These are phyloP conservation scores for Cryptosporidium meleagridis DNA, from an alignment of 169 alveolate species.

Conservation along the genomic window DNA sequence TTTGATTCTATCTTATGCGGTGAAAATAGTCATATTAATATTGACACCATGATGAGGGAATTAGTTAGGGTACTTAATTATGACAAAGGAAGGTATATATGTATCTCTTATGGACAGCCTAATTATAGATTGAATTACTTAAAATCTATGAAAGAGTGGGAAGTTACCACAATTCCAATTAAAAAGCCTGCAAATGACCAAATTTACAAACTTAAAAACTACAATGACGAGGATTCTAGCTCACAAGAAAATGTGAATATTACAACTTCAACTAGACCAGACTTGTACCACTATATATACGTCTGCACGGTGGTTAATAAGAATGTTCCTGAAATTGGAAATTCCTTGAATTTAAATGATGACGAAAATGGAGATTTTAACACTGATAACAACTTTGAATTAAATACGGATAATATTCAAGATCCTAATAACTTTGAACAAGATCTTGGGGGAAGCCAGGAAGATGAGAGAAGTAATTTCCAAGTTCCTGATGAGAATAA, in stretches of 20 bases:
- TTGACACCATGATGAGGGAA: constrained; percentile 88
- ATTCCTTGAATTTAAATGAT: not conserved
- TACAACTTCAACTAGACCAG: constrained; percentile 41
- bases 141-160: constrained; percentile 63
- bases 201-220: constrained; percentile 42
- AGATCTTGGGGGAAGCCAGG: not conserved
- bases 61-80: constrained; percentile 75
- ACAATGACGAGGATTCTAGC: constrained; percentile 10
- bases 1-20: constrained; percentile 91
- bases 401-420: not conserved
- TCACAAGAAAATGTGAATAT: constrained; percentile 1
- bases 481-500: not conserved
- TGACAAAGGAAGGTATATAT: constrained; percentile 88
- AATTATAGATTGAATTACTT: constrained; percentile 86
- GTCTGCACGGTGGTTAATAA: constrained; percentile 66
- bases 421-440: not conserved
- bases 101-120: constrained; percentile 91
- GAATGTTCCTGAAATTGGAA: not conserved
- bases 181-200: constrained; percentile 58
- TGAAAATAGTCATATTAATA: constrained; percentile 88
- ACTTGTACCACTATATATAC: constrained; percentile 77
- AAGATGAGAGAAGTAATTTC: not conserved
- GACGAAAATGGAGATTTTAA: not conserved
- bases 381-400: not conserved
- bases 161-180: constrained; percentile 33